These are phyloP conservation scores for Rhynchospora breviuscula DNA, from an alignment of 176 grass and related monocot species.

Conservation along the genomic window DNA sequence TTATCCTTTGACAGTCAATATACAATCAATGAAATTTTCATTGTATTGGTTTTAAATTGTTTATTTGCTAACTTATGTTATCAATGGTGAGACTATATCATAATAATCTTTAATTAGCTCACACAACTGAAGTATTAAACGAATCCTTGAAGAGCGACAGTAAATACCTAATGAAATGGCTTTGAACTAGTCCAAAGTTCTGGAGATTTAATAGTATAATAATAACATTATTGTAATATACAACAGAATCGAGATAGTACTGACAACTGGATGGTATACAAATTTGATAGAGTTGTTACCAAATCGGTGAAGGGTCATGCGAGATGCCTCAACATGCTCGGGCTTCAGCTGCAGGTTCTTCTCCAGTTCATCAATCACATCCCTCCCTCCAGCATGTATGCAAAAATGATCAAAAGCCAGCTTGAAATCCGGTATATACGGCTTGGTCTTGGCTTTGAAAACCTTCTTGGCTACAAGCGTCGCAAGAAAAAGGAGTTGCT, in stretches of 20 bases:
- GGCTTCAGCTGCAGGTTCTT: conserved; percentile 82
- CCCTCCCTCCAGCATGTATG: conserved; percentile 85
- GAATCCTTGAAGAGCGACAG: no score
- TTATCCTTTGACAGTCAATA: no score
- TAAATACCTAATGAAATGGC: no score
- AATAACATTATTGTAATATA: no score
- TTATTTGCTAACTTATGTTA: no score
- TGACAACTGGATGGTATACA: not conserved
- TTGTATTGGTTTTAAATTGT: no score
- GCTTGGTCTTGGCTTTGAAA: conserved; percentile 73
- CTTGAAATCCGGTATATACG: conserved; percentile 89
- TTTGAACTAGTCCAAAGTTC: no score
- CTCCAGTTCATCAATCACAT: conserved; percentile 86
- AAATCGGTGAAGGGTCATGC: conserved; percentile 81
- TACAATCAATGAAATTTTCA: no score
- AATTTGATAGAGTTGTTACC: conserved; percentile 23
- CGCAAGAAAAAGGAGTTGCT: conserved; percentile 79
- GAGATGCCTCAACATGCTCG: conserved; percentile 73
- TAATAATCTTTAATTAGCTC: no score
- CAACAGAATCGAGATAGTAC: not conserved
- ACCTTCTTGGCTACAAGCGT: conserved; percentile 74
- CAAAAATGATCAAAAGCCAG: conserved; percentile 91
- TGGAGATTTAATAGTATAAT: no score
- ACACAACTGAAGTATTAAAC: no score
- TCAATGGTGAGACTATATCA: no score